Percentiles rank a stretch among this genome's conserved stretches.
These are phyloP conservation scores for Chaetomium cochliodes DNA, from an alignment of 495 filamentous ascomycete species.

Conservation along the genomic window DNA sequence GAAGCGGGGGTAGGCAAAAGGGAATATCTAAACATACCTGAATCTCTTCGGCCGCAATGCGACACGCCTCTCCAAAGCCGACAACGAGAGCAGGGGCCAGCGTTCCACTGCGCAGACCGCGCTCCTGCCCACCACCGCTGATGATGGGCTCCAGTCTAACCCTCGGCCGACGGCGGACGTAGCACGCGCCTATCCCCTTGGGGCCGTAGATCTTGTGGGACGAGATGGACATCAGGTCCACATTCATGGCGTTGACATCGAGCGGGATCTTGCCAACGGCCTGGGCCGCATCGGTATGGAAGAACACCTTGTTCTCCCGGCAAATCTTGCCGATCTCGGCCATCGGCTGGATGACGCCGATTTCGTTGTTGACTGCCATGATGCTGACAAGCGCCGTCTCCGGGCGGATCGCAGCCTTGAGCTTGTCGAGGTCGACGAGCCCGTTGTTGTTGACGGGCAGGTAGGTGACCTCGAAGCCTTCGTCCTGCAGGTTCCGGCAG, in stretches of 20 bases:
- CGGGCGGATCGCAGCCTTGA: constrained; percentile 88
- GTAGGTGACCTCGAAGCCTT: constrained; percentile 95
- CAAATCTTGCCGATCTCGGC: constrained; percentile 93
- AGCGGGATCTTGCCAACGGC: constrained; percentile 96
- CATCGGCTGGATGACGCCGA: constrained; percentile 93
- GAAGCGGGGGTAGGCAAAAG: not conserved
- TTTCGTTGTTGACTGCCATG: constrained; percentile 99
- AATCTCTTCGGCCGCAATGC: constrained; percentile 85
- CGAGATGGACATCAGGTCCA: constrained; percentile 98
- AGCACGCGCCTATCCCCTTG: constrained; percentile 95
- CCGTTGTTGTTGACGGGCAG: constrained; percentile 84
- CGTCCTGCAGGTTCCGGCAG: constrained; percentile 92
- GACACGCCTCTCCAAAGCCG: constrained; percentile 93
- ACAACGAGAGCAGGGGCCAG: constrained; percentile 85
- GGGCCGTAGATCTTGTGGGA: constrained; percentile 98
- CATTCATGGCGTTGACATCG: constrained; percentile 94
- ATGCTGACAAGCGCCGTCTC: constrained; percentile 91
- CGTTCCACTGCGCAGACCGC: constrained; percentile 90
- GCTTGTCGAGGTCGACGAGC: constrained; percentile 75
- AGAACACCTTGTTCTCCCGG: constrained; percentile 89
- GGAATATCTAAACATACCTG: constrained; percentile 57
- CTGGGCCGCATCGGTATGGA: constrained; percentile 97
- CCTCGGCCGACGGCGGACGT: constrained; percentile 83
- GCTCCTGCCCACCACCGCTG: constrained; percentile 91
- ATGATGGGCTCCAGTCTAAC: constrained; percentile 96